A percentile compares a stretch with the other conserved stretches of the same genome.
These are phyloP conservation scores for Apiotrichum akiyoshidainum DNA, from an alignment of 1,284 basidiomycete species.

Conservation along the genomic window DNA sequence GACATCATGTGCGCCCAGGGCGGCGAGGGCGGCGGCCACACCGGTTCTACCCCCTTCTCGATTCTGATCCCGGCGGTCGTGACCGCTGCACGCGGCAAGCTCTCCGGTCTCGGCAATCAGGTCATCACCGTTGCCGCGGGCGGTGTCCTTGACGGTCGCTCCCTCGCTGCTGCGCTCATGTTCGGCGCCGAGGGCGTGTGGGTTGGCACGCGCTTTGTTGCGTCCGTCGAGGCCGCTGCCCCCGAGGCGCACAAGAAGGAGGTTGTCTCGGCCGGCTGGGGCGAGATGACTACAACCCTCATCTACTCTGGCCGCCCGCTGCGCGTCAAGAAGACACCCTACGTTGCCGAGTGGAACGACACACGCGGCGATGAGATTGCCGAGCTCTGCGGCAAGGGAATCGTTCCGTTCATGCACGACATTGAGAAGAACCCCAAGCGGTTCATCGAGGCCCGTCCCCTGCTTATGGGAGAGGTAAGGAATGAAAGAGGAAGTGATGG, in stretches of 20 bases:
- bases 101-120: conserved; percentile 70
- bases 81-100: conserved; percentile 69
- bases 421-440: conserved; percentile 75
- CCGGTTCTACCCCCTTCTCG: conserved; percentile 43
- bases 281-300: conserved; percentile 64
- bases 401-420: conserved; percentile 68
- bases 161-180: conserved; percentile 76
- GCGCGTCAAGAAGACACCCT: conserved; percentile 73
- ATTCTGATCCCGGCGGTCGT: conserved; percentile 66
- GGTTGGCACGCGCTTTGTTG: conserved; percentile 89
- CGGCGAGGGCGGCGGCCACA: conserved; percentile 74
- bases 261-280: conserved; percentile 44
- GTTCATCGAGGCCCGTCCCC: conserved; percentile 61
- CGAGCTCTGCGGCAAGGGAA: conserved; percentile 69
- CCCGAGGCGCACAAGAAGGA: conserved; percentile 77
- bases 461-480: conserved; percentile 77
- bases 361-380: conserved; percentile 51
- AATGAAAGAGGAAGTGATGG: conserved; percentile 64
- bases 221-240: conserved; percentile 61
- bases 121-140: conserved; percentile 81
- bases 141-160: conserved; percentile 77
- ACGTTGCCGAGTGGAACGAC: conserved; percentile 66
- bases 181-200: conserved; percentile 83
- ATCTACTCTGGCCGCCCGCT: conserved; percentile 86
- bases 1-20: conserved; percentile 87